Percentiles rank a stretch among this genome's conserved stretches.
These are phyloP conservation scores for Teratosphaeriaceae sp. DNA, from an alignment of 2,329 filamentous ascomycete species.

Conservation along the genomic window DNA sequence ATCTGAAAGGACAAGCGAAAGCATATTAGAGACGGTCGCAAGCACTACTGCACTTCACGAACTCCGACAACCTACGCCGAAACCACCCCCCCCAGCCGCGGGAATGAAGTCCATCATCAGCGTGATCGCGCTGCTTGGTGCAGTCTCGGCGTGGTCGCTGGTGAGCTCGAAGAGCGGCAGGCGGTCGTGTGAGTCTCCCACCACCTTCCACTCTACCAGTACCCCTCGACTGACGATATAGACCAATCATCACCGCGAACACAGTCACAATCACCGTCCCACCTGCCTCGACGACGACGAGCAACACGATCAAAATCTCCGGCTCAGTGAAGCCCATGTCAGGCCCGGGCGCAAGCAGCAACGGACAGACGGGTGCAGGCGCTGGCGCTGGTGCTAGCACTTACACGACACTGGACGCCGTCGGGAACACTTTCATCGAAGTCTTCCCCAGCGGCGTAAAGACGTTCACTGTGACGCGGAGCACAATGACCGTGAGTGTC, in stretches of 20 bases:
- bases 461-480: not conserved
- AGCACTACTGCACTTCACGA: too few species aligned
- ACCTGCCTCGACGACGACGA: not conserved
- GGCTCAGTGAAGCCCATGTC: conserved; percentile 2
- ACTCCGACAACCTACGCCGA: not conserved
- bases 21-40: too few species aligned
- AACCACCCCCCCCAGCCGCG: not conserved
- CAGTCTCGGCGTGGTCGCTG: not conserved
- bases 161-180: not conserved
- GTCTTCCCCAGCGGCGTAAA: not conserved
- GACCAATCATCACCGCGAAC: conserved; percentile 7
- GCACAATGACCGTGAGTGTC: not conserved
- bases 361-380: conserved; percentile 1
- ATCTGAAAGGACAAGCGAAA: too few species aligned
- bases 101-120: not conserved
- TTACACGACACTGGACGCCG: not conserved
- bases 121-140: not conserved
- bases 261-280: conserved; percentile 3
- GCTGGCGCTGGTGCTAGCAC: conserved; percentile 1
- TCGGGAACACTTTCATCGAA: conserved; percentile 4
- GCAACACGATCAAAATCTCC: not conserved
- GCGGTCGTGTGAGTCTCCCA: conserved; percentile 3
- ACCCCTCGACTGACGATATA: too few species aligned
- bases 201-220: not conserved
- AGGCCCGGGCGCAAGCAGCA: conserved; percentile 6